phyloP scores from a whole-genome alignment of 1,284 basidiomycete genomes.

The Takashimella koratensis region DNA sequence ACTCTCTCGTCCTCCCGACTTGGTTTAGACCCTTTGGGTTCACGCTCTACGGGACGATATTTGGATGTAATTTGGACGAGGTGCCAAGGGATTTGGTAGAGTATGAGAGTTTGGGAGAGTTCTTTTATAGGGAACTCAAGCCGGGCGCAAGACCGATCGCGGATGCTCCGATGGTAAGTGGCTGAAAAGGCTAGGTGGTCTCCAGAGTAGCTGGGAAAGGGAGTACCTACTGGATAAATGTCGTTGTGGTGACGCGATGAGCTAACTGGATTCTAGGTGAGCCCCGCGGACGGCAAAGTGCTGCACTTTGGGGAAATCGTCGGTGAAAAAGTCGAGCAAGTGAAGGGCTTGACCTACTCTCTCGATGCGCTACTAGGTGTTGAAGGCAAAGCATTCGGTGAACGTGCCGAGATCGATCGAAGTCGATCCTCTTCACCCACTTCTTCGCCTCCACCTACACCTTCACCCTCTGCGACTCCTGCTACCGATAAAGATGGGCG shows the following conservation, averaged over 20 bases:
- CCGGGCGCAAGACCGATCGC: slow-evolving; percentile 77
- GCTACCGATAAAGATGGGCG: slow-evolving; percentile 49
- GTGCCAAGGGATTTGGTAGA: slow-evolving; percentile 70
- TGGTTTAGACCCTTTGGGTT: slow-evolving; percentile 91
- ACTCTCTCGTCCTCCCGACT: slow-evolving; percentile 84
- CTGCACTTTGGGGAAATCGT: slow-evolving; percentile 90
- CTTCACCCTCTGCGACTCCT: slow-evolving; percentile 34
- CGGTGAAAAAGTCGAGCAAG: slow-evolving; percentile 80
- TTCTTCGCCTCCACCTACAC: neutral
- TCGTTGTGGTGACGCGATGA: too few species aligned
- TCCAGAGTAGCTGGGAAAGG: too few species aligned
- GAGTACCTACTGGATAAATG: too few species aligned
- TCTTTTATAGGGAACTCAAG: slow-evolving; percentile 89
- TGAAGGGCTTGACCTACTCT: slow-evolving; percentile 96
- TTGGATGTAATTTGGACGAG: slow-evolving; percentile 93
- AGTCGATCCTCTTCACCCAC: slow-evolving; percentile 7
- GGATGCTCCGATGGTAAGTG: slow-evolving; percentile 66
- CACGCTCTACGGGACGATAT: slow-evolving; percentile 76
- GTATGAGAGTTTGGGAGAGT: slow-evolving; percentile 83
- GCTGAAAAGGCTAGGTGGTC: too few species aligned
- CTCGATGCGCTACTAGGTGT: slow-evolving; percentile 86
- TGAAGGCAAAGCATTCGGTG: slow-evolving; percentile 25
- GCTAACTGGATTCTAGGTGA: slow-evolving; percentile 70
- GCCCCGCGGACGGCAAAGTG: slow-evolving; percentile 88
- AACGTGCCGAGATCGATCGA: slow-evolving; percentile 21